Evolutionary conservation across 1,139 yeast species (phyloP), one percentile per base, ranked within the genome.

Genomic region (Pichia sp.): DNA sequence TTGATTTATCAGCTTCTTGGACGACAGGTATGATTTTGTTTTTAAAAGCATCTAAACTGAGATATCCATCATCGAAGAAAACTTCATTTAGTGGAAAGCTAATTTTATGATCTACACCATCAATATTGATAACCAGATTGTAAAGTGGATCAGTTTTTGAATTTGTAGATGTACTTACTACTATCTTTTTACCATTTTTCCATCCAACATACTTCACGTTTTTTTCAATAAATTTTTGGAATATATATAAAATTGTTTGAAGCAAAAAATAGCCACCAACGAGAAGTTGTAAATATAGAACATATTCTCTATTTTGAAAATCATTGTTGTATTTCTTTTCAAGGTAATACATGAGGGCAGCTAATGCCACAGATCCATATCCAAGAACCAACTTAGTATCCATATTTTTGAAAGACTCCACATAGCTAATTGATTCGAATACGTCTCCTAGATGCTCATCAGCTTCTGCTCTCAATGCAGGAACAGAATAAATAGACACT

Each of bases 351-450:
- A 86, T 73, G 5, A 66, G 59, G 1, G 73, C 95, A 2, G 95
- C 84, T 15, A 80, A 63, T 1, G 67, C 63, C 9, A 84, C 89
- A 3, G 86, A 75, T 11, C 69, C 50, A 52, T 77, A 79, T 0
- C 96, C 95, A 34, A 88, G 60, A 1, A 71, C 78, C 36, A 89
- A 67, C 52, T 83, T 80, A 22, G 72, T 62, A 55, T 88, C 94
- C 37, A 67, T 67, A 28, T 79, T 58, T 12, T 54, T 54, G 55
- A 77, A 79, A 18, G 77, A 67, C 58, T 85, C 85, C 14, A 62
- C 63, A 59, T 74, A 88, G 3, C 89, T 91, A 38, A 79, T 61
- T 35, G 70, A 66, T 17, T 66, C 63, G 45, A 85, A 60, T 3
- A 72, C 67, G 41, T 59, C 55, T 3, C 70, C 59, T 33, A 77